These are phyloP conservation scores for Tuber umbilicatum DNA, from an alignment of 495 filamentous ascomycete genomes.

Conservation along the genomic window DNA sequence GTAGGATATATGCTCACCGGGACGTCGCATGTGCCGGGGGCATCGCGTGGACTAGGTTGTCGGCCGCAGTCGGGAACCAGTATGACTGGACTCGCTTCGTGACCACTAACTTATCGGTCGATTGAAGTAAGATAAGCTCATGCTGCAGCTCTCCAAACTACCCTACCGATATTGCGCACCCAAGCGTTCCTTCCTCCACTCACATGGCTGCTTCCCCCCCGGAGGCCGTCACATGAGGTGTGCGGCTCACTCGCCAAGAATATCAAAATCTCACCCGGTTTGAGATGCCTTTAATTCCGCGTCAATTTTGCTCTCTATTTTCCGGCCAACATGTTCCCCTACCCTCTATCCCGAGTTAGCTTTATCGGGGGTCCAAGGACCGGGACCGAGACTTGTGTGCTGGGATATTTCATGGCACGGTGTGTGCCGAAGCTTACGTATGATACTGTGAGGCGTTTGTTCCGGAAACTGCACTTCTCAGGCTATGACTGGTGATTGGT, in stretches of 20 bases:
- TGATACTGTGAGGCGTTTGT: background rate
- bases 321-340: background rate
- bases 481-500: background rate
- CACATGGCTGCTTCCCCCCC: background rate
- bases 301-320: background rate
- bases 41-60: background rate
- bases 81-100: constrained; percentile 5
- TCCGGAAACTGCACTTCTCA: background rate
- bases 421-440: background rate
- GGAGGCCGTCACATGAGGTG: background rate
- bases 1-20: background rate
- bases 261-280: background rate
- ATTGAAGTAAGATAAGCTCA: background rate
- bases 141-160: background rate
- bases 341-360: background rate
- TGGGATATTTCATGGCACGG: background rate
- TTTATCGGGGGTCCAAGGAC: background rate
- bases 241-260: background rate
- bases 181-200: background rate
- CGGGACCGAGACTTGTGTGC: background rate
- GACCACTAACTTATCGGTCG: background rate
- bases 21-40: background rate
- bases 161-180: background rate
- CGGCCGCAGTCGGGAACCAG: background rate
- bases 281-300: background rate